These are phyloP conservation scores for Xylaria sp. DNA, from an alignment of 2,329 filamentous ascomycete species.

Conservation along the genomic window DNA sequence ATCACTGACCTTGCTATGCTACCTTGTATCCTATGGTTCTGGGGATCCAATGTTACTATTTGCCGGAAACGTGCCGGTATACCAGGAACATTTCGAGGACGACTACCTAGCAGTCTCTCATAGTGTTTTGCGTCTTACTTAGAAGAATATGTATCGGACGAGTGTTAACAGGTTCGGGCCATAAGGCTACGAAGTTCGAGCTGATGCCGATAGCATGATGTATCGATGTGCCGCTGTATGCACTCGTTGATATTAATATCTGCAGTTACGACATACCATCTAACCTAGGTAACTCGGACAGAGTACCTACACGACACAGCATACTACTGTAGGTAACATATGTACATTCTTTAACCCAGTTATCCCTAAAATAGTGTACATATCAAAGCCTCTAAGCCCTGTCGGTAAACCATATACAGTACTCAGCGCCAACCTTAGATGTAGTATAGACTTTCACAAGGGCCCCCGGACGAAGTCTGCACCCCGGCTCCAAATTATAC, in stretches of 20 bases:
- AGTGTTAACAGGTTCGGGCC: constrained; percentile 23
- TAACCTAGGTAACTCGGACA: background rate
- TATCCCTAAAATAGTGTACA: constrained; percentile 39
- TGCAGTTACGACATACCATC: constrained; percentile 9
- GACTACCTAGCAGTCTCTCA: constrained; percentile 16
- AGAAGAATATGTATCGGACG: constrained; percentile 10
- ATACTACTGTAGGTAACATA: background rate
- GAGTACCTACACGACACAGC: constrained; percentile 17
- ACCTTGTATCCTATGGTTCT: constrained; percentile 19
- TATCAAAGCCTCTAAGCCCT: constrained; percentile 49
- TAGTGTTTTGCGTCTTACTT: constrained; percentile 24
- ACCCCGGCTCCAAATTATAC: constrained; percentile 49
- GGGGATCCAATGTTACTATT: constrained; percentile 23
- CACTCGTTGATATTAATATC: constrained; percentile 17
- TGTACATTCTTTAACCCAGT: constrained; percentile 35
- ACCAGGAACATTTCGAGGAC: constrained; percentile 9
- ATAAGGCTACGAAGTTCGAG: constrained; percentile 34
- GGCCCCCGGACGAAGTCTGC: constrained; percentile 45
- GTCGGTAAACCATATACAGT: constrained; percentile 37
- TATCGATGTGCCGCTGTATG: constrained; percentile 16
- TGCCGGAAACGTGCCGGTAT: constrained; percentile 36
- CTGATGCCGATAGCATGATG: constrained; percentile 18
- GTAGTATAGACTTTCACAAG: constrained; percentile 43
- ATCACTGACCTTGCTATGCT: constrained; percentile 16
- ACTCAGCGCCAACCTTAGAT: constrained; percentile 43